Percentiles rank a stretch among this genome's conserved stretches.
phyloP scores from a whole-genome alignment of 2,329 filamentous ascomycete species.

The Capronia epimyces region DNA sequence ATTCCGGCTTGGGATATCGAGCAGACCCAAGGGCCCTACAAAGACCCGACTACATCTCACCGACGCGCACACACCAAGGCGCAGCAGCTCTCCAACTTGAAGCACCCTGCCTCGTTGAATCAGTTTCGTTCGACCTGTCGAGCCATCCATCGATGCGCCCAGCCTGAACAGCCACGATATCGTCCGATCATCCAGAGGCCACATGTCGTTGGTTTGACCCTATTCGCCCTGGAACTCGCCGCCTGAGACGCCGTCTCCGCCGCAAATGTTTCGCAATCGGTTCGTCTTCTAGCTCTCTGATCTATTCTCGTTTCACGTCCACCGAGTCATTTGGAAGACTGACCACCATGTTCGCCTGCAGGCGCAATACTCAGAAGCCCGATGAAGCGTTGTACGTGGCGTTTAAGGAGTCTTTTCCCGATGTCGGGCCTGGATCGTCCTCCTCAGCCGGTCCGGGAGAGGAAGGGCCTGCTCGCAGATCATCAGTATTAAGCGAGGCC shows the following conservation, averaged over 20 bases:
- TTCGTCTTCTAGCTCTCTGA: conserved; percentile 31
- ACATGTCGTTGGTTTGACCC: conserved; percentile 25
- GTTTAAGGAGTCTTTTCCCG: conserved; percentile 78
- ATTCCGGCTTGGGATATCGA: background rate
- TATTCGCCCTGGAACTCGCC: conserved; percentile 13
- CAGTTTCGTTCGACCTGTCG: background rate
- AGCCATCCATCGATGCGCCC: conserved; percentile 13
- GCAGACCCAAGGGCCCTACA: background rate
- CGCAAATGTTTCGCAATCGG: conserved; percentile 47
- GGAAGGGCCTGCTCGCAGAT: conserved; percentile 36
- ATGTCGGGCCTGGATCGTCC: conserved; percentile 54
- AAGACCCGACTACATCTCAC: background rate
- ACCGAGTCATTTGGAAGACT: conserved; percentile 14
- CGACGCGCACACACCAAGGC: conserved; percentile 21
- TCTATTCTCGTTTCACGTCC: conserved; percentile 18
- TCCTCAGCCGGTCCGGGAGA: conserved; percentile 43
- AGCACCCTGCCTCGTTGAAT: conserved; percentile 4
- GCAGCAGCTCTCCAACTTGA: conserved; percentile 19
- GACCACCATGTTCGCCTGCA: conserved; percentile 34
- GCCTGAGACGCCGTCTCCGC: conserved; percentile 27
- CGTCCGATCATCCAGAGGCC: conserved; percentile 15
- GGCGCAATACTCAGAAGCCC: conserved; percentile 77
- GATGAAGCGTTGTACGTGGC: conserved; percentile 75
- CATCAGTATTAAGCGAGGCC: conserved; percentile 29
- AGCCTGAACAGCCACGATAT: conserved; percentile 1